Evolutionary conservation across 2,329 filamentous ascomycete genomes (phyloP).

Genomic region (Zasmidium citrigriseum): DNA sequence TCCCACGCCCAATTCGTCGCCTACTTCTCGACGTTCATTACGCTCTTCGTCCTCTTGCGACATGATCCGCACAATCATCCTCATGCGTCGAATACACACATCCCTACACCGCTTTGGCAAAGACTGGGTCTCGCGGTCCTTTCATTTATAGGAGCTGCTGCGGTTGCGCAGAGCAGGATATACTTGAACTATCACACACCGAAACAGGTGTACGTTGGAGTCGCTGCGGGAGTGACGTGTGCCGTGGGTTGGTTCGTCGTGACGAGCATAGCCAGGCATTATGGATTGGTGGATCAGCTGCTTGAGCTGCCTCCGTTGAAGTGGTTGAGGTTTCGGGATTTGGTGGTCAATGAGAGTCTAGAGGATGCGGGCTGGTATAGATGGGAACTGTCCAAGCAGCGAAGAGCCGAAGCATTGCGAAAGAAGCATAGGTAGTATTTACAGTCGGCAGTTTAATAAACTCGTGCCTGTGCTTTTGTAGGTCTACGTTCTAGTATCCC

Average conservation of each 20-base stretch:
- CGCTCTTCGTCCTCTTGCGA: constrained; percentile 80
- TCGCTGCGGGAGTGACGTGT: constrained; percentile 67
- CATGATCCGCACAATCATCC: constrained; percentile 59
- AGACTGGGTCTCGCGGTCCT: constrained; percentile 55
- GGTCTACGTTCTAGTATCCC: no score
- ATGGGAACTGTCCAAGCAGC: constrained; percentile 66
- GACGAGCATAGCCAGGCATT: constrained; percentile 66
- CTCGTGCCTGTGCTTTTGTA: no score
- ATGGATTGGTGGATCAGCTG: constrained; percentile 71
- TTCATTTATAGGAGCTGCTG: constrained; percentile 43
- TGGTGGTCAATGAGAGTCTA: constrained; percentile 85
- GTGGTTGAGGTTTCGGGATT: constrained; percentile 73
- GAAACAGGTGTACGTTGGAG: constrained; percentile 82
- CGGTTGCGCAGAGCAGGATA: constrained; percentile 75
- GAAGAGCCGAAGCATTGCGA: constrained; percentile 18
- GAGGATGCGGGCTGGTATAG: constrained; percentile 91
- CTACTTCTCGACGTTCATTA: constrained; percentile 84
- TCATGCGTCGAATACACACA: constrained; percentile 46
- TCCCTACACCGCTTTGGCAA: constrained; percentile 62
- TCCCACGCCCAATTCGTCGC: constrained; percentile 94
- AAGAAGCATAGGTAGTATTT: constrained; percentile 22
- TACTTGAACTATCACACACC: constrained; percentile 93
- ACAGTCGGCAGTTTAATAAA: no score
- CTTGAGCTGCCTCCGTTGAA: constrained; percentile 66
- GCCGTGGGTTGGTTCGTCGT: constrained; percentile 77